Evolutionary conservation across 257 asterid genomes (phyloP), one percentile per base, ranked within the genome.

Genomic region (Sherardia arvensis): DNA sequence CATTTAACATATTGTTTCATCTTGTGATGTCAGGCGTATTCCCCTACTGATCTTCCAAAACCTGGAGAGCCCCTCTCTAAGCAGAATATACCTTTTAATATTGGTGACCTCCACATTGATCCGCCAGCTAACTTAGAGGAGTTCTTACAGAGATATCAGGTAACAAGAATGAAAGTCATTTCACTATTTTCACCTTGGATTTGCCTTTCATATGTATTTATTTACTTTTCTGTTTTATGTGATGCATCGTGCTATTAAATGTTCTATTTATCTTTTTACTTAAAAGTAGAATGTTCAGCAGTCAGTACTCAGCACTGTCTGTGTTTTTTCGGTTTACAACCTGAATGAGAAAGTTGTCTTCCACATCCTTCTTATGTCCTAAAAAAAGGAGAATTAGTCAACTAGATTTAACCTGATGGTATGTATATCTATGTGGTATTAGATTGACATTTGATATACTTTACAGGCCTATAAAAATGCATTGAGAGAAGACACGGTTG

Each of bases 111-210:
- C 8, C 76, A 70, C 76, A 78, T 81, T 59, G 83, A 84, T 70
- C 94, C 84, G 59, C 99, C 97, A 55, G 75, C 59, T 62, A 77
- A 73, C 64, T 77, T 80, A 21, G 94, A 89, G 68, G 90, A 81
- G 65, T 73, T 93, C 55, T 51, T 78, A 28, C 80, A 66, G 75
- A 84, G 90, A 80, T 93, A 90, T 71, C 99, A 93, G 97, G 99
- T 93, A 0, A 30, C 26, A 18, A 20, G 51, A 15, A 43, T 43
- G 49, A 20, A 15, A 43, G 15, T 53, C 14, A 45, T 51, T 25
- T 34, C 11, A 26, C 69, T 30, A 25, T 30, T n/a, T 1, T 49
- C 25, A 49, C n/a, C 25, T 7, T 4, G 12, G 10, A 22, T 38
- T 10, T 11, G n/a, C n/a, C 3, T 4, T 38, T 9, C 43, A 0